A percentile compares a stretch with the other conserved stretches of the same genome.
Evolutionary conservation across 352 stramenopile genomes (phyloP).

Genomic region (Globisporangium rhizosaccharum): DNA sequence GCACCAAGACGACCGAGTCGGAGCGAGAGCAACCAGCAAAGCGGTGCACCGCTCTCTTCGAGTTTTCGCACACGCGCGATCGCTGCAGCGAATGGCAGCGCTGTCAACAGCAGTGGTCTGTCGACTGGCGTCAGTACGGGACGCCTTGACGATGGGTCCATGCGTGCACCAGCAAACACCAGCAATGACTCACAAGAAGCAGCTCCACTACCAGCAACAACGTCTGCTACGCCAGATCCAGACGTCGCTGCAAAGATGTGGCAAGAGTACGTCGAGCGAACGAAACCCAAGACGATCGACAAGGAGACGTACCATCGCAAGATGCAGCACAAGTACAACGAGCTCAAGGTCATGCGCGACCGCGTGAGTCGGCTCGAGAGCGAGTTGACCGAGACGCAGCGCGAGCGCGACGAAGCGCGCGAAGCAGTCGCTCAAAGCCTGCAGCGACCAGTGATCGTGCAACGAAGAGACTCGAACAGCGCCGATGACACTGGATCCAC

Average conservation of each 20-base stretch:
- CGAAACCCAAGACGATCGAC: constrained; percentile 40
- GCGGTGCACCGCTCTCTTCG: constrained; percentile 2
- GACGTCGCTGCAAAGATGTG: constrained; percentile 49
- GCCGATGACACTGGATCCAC: neutral
- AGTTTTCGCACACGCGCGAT: constrained; percentile 28
- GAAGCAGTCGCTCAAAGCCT: constrained; percentile 9
- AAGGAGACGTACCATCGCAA: constrained; percentile 56
- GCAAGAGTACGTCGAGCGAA: constrained; percentile 54
- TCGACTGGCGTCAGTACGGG: too few species aligned
- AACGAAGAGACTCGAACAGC: constrained; percentile 8
- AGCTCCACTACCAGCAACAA: constrained; percentile 4
- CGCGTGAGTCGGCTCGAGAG: constrained; percentile 39
- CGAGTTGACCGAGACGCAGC: constrained; percentile 25
- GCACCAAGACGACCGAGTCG: constrained; percentile 15
- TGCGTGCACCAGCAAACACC: too few species aligned
- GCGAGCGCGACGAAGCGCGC: constrained; percentile 33
- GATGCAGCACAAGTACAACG: constrained; percentile 68
- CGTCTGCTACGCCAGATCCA: constrained; percentile 18
- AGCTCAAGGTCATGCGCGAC: constrained; percentile 49
- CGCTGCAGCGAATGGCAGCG: constrained; percentile 11
- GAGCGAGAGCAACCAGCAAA: constrained; percentile 21
- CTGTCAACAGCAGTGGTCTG: neutral
- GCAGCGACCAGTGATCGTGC: constrained; percentile 6
- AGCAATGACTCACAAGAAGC: neutral
- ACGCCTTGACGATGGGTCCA: too few species aligned